These are phyloP conservation scores for Aspergillus nomiae DNA, from an alignment of 2,329 filamentous ascomycete genomes.

Conservation along the genomic window DNA sequence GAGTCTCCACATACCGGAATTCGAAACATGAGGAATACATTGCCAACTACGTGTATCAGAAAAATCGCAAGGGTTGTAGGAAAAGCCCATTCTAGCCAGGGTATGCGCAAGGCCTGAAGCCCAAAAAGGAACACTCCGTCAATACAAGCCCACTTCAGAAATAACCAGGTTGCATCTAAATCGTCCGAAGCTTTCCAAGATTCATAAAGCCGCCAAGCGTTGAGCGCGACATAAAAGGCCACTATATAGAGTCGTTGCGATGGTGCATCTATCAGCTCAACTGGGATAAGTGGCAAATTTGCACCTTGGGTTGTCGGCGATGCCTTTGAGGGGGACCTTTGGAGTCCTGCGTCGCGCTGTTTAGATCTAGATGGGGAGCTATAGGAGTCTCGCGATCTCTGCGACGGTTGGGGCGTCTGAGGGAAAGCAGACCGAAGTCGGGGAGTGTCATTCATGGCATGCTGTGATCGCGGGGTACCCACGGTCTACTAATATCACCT, in stretches of 20 bases:
- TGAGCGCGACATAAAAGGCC: conserved; percentile 73
- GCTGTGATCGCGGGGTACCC: conserved; percentile 35
- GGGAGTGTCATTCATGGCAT: conserved; percentile 83
- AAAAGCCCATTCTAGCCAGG: conserved; percentile 92
- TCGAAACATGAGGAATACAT: conserved; percentile 91
- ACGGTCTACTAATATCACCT: conserved; percentile 10
- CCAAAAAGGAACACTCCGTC: conserved; percentile 87
- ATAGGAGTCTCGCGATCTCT: conserved; percentile 36
- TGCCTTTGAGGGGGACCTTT: conserved; percentile 27
- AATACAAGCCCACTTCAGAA: conserved; percentile 89
- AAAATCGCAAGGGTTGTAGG: conserved; percentile 72
- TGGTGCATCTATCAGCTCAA: conserved; percentile 81
- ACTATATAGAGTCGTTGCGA: conserved; percentile 86
- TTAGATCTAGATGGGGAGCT: conserved; percentile 28
- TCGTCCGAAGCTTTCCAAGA: conserved; percentile 79
- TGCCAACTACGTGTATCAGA: conserved; percentile 68
- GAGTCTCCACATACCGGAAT: conserved; percentile 64
- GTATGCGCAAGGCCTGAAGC: conserved; percentile 84
- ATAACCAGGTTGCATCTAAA: conserved; percentile 82
- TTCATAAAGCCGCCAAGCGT: conserved; percentile 85
- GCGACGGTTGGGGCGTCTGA: conserved; percentile 64
- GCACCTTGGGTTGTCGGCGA: conserved; percentile 23
- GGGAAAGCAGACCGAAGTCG: conserved; percentile 81
- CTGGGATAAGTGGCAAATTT: conserved; percentile 70
- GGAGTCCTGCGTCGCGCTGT: conserved; percentile 25